Base-by-base conservation (phyloP, 257 asterid genomes). In the Cordia subcordata region DNA sequence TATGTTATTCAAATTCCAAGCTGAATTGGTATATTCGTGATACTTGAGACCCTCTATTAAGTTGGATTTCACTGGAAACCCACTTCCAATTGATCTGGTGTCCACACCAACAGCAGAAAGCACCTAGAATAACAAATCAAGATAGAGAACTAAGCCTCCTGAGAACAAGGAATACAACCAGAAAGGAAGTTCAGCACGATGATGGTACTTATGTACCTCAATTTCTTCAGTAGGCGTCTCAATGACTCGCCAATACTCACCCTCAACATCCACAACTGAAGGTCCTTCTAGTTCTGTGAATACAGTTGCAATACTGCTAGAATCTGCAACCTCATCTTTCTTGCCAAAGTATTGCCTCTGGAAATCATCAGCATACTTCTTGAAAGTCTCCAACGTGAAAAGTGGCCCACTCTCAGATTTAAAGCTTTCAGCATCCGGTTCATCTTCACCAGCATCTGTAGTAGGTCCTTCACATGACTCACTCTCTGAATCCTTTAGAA, bases 191-290 rank as follows among this genome's bases (percentile, higher is more conserved):
- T 62, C 53, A 45, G 18, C 52, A 33, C 35, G 35, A 27, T 27
- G 35, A 27, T 27, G 35, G 35, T 64, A 50, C 47, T 61, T 61
- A 40, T 56, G 57, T 70, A 84, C 99, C 99, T 88, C 95, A 61
- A 86, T 75, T 81, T 84, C 85, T 72, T 81, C 94, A 64, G 61
- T 77, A 50, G 96, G 87, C 51, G 78, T 84, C 65, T 82, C 86
- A 66, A 92, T 60, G 44, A 84, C 72, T 60, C 95, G 80, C 99
- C 99, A 92, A 74, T 88, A 92, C 67, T 92, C 96, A 33, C 86
- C 88, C 81, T 92, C 99, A 40, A 92, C 64, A 69, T 76, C 69
- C 19, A 68, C 71, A 63, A 80, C 51, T 33, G 75, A 66, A 13
- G 87, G 93, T 65, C 66, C 85, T 61, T 52, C 61, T 39, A 19